Percentiles rank a stretch among this genome's conserved stretches.
Conservation (phyloP, 2,329 filamentous ascomycete species). For the Fusarium sp. region DNA sequence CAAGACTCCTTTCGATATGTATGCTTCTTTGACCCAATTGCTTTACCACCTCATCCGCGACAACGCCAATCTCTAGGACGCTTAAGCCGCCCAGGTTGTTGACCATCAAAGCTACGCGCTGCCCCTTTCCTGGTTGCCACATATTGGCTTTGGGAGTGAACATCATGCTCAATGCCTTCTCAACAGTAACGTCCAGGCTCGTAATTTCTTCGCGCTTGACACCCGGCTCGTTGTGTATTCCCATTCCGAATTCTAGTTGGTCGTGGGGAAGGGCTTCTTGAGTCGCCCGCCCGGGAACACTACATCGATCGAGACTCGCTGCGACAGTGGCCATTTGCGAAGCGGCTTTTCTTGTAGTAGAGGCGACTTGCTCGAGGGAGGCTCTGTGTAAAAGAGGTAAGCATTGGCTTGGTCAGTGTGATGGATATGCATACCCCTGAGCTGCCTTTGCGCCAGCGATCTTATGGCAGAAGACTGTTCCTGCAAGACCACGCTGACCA, state of each 20-base stretch:
- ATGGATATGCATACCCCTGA: constrained; percentile 18
- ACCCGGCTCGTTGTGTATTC: constrained; percentile 42
- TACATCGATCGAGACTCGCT: constrained; percentile 39
- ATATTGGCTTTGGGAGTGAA: constrained; percentile 35
- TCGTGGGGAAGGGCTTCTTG: constrained; percentile 32
- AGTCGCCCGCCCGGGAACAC: constrained; percentile 31
- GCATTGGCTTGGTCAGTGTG: not conserved
- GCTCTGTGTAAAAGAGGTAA: constrained; percentile 22
- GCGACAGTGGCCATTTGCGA: constrained; percentile 41
- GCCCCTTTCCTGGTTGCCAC: constrained; percentile 32
- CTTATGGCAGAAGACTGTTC: constrained; percentile 40
- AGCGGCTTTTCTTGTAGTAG: constrained; percentile 26
- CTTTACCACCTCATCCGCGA: constrained; percentile 36
- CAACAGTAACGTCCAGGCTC: constrained; percentile 27
- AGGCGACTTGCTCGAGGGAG: constrained; percentile 28
- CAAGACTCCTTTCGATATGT: constrained; percentile 26
- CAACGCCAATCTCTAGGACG: constrained; percentile 37
- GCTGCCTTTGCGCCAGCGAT: constrained; percentile 38
- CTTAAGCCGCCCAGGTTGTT: constrained; percentile 40
- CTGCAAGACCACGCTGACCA: constrained; percentile 38
- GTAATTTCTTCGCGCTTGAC: constrained; percentile 33
- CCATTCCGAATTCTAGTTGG: constrained; percentile 41
- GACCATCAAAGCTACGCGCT: constrained; percentile 35
- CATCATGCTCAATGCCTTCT: constrained; percentile 34
- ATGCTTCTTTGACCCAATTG: constrained; percentile 18